These are phyloP conservation scores for Cynanchum wilfordii DNA, from an alignment of 257 asterid species.

Conservation along the genomic window DNA sequence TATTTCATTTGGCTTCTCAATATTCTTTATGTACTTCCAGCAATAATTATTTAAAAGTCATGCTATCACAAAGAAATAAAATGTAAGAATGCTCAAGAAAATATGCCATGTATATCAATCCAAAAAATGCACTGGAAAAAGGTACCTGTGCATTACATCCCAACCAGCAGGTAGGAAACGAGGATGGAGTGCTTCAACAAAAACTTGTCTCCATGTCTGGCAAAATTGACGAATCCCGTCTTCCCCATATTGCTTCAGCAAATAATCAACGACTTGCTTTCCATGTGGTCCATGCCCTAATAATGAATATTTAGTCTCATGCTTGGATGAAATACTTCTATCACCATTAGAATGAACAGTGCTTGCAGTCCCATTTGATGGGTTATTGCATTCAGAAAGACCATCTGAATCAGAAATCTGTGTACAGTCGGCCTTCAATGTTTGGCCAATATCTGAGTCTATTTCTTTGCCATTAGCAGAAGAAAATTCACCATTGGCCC, in stretches of 20 bases:
- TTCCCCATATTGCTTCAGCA: constrained; percentile 66
- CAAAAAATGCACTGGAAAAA: not conserved
- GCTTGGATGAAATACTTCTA: constrained; percentile 33
- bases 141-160: constrained; percentile 94
- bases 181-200: constrained; percentile 79
- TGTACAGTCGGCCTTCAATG: constrained; percentile 7
- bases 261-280: constrained; percentile 60
- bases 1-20: not conserved
- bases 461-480: constrained; percentile 18
- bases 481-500: constrained; percentile 16
- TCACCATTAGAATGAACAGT: constrained; percentile 11
- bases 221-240: constrained; percentile 81
- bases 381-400: constrained; percentile 24
- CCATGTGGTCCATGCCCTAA: constrained; percentile 99
- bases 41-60: not conserved
- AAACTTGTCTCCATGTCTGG: constrained; percentile 90
- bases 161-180: constrained; percentile 96
- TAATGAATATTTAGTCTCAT: constrained; percentile 51
- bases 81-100: not conserved
- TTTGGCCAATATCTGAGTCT: constrained; percentile 5
- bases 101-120: not conserved
- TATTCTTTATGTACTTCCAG: not conserved
- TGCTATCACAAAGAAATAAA: not conserved
- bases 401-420: constrained; percentile 19
- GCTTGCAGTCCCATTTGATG: constrained; percentile 20